Conservation (phyloP, 495 filamentous ascomycete species). For the Penicillium antarcticum region DNA sequence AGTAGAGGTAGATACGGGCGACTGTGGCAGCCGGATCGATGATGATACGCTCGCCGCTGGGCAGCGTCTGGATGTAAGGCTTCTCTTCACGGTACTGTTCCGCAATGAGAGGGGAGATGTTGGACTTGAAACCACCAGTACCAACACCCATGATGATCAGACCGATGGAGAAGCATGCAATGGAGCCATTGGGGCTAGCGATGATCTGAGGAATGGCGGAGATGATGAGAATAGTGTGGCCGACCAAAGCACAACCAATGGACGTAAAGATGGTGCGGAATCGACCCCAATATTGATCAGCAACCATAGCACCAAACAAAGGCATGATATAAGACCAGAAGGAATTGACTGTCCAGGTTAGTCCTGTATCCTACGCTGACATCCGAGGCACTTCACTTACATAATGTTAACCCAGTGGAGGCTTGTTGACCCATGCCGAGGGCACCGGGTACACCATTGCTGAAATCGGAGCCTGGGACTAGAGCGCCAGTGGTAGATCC, state of each 20-base stretch:
- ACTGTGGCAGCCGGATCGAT: slow-evolving; percentile 64
- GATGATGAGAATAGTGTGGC: slow-evolving; percentile 60
- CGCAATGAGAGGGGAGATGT: slow-evolving; percentile 56
- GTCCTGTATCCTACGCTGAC: background rate
- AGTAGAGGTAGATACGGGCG: slow-evolving; percentile 39
- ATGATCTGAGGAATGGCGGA: slow-evolving; percentile 52
- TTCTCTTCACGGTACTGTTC: slow-evolving; percentile 49
- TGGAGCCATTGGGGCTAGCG: slow-evolving; percentile 23
- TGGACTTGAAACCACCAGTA: slow-evolving; percentile 61
- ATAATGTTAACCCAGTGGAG: slow-evolving; percentile 57
- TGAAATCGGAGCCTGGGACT: slow-evolving; percentile 28
- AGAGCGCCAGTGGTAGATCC: slow-evolving; percentile 59
- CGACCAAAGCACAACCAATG: slow-evolving; percentile 54
- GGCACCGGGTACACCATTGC: slow-evolving; percentile 57
- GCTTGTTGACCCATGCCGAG: slow-evolving; percentile 64
- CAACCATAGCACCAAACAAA: slow-evolving; percentile 64
- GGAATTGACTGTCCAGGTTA: slow-evolving; percentile 55
- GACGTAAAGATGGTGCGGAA: slow-evolving; percentile 58
- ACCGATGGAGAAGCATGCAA: slow-evolving; percentile 60
- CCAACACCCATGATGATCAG: slow-evolving; percentile 54
- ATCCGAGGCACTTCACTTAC: slow-evolving; percentile 17
- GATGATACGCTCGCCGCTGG: slow-evolving; percentile 62
- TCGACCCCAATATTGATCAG: slow-evolving; percentile 55
- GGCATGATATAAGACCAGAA: slow-evolving; percentile 78
- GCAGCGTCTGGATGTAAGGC: slow-evolving; percentile 41